These are phyloP conservation scores for Phytophthora multivora DNA, from an alignment of 352 stramenopile species.

Conservation along the genomic window DNA sequence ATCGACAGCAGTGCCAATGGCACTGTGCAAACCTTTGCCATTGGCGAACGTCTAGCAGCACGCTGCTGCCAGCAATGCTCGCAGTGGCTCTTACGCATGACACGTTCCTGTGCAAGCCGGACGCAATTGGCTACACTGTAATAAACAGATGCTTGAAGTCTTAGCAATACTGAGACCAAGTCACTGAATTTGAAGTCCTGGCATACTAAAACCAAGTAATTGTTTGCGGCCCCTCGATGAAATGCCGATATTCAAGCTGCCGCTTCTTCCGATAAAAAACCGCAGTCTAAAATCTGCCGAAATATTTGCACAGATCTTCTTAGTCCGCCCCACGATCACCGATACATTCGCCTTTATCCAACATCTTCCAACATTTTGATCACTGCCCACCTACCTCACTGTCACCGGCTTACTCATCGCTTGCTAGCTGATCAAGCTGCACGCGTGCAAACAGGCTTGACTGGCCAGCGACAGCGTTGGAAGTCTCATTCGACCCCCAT, in stretches of 20 bases:
- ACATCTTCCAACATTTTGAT: conserved; percentile 3
- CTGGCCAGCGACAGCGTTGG: conserved; percentile 1
- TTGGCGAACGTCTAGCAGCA: too few relatives aligned
- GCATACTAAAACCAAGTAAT: conserved; percentile 7
- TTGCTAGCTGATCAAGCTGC: conserved; percentile 23
- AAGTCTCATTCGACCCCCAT: not conserved
- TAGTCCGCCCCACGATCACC: not conserved
- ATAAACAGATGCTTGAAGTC: conserved; percentile 20
- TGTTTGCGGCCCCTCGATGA: not conserved
- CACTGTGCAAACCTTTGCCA: too few relatives aligned
- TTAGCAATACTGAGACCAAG: conserved; percentile 10
- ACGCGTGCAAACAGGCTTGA: conserved; percentile 3
- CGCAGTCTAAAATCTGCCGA: not conserved
- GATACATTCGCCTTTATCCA: conserved; percentile 2
- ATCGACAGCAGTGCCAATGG: not conserved
- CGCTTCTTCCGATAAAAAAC: not conserved
- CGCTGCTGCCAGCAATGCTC: too few relatives aligned
- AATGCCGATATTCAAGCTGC: conserved; percentile 22
- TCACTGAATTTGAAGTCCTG: not conserved
- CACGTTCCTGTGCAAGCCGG: conserved; percentile 7
- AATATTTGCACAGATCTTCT: not conserved
- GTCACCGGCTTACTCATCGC: conserved; percentile 13
- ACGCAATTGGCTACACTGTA: conserved; percentile 16
- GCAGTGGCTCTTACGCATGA: not conserved
- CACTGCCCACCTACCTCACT: not conserved